A percentile compares a stretch with the other conserved stretches of the same genome.
Conservation (phyloP, 139 green algal species). For the Micractinium sp. region DNA sequence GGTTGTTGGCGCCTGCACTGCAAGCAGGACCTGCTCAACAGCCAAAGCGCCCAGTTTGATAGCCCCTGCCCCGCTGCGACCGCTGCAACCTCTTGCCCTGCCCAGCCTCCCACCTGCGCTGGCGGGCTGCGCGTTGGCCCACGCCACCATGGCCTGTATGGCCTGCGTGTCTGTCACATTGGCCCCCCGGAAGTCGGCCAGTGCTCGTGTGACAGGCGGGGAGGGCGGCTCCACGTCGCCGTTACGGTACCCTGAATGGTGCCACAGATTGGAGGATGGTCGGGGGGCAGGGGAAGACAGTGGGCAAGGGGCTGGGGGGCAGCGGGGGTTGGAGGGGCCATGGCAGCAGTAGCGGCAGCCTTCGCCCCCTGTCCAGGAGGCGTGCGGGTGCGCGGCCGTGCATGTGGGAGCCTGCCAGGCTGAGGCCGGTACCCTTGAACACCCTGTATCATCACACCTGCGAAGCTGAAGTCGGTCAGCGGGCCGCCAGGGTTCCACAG, state of each 20-base stretch:
- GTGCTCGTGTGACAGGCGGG: neutral
- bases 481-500: neutral
- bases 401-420: too few relatives aligned
- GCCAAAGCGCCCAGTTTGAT: too few relatives aligned
- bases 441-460: neutral
- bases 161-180: neutral
- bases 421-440: too few relatives aligned
- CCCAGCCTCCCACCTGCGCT: neutral
- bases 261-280: too few relatives aligned
- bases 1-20: too few relatives aligned
- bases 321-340: neutral
- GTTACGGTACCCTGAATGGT: neutral
- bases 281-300: neutral
- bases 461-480: neutral
- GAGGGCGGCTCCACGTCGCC: neutral
- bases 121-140: constrained; percentile 2
- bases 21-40: too few relatives aligned
- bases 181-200: neutral
- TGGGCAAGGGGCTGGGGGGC: neutral
- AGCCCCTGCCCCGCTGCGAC: too few relatives aligned
- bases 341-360: too few relatives aligned
- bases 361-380: too few relatives aligned
- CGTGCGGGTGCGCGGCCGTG: too few relatives aligned
- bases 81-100: neutral
- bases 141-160: neutral